A percentile compares a stretch with the other conserved stretches of the same genome.
Conservation (phyloP, 768 basidiomycete genomes). For the Tylopilus balloui region DNA sequence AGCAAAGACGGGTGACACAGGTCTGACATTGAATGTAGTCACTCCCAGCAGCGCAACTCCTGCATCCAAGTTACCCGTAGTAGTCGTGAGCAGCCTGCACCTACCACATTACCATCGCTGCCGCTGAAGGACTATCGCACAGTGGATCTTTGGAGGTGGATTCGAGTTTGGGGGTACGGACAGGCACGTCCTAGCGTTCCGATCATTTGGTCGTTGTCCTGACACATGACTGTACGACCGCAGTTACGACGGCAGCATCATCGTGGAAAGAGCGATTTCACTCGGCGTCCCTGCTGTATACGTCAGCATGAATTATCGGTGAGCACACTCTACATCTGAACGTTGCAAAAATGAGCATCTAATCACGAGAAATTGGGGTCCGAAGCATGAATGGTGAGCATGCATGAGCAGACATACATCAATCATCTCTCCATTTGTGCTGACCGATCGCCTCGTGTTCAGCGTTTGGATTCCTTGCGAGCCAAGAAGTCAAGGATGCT, state of each 20-base stretch:
- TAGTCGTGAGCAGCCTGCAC: slow-evolving; percentile 38
- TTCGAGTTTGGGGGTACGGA: slow-evolving; percentile 30
- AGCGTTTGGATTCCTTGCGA: slow-evolving; percentile 40
- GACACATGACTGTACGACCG: not conserved
- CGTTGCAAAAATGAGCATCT: too few relatives aligned
- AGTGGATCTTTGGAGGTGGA: slow-evolving; percentile 37
- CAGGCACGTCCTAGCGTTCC: not conserved
- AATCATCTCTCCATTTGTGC: too few relatives aligned
- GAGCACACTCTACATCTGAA: not conserved
- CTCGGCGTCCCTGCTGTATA: slow-evolving; percentile 34
- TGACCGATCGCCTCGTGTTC: not conserved
- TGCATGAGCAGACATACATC: too few relatives aligned
- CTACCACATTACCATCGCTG: not conserved
- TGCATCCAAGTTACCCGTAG: slow-evolving; percentile 46
- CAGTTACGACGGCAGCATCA: slow-evolving; percentile 17
- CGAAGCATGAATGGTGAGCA: slow-evolving; percentile 12
- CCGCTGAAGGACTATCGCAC: too few relatives aligned
- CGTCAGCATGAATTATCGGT: slow-evolving; percentile 43
- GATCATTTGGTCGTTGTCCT: not conserved
- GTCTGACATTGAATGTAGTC: slow-evolving; percentile 51
- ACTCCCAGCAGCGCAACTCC: slow-evolving; percentile 40
- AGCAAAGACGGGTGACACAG: slow-evolving; percentile 11
- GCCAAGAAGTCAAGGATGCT: slow-evolving; percentile 36
- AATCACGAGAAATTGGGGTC: too few relatives aligned
- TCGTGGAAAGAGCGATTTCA: slow-evolving; percentile 32